Evolutionary conservation across 805 yeast species (phyloP), one percentile per base, ranked within the genome.

Genomic region (Komagataella kurtzmanii): DNA sequence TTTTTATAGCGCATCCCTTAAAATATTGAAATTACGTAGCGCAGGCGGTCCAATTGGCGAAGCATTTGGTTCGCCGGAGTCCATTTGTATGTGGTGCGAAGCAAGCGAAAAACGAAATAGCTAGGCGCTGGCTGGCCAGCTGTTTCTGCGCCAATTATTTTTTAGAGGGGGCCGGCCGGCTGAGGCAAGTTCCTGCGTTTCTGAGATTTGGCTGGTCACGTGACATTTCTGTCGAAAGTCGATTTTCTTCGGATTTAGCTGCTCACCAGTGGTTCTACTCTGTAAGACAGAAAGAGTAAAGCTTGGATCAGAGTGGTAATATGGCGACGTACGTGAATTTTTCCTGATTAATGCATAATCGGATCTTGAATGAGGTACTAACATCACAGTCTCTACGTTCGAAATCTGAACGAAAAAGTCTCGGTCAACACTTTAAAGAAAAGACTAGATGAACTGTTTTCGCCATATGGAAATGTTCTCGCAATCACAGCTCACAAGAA

Each of bases 341-440:
- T 21, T 21, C 23, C 6, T 21, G 23, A 3, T 21, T 21, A 21
- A 5, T 21, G 23, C 23, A 6, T 3, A 21, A 21, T 21, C 23
- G 23, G 23, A 30, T 14, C 2, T n/a, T 4, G 40, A 14, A 10
- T 30, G 40, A 10, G 10, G 40, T 30, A 30, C 40, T 30, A 30
- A 30, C 40, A 30, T 30, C 1, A 8, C 43, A 56, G 55, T 2
- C 63, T 83, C n/a, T 88, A 88, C 61, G 62, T 88, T 44, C 74
- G 85, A 57, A 86, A 86, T 58, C 65, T 88, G 54, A 83, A 86
- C 60, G 95, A 88, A 59, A 79, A 78, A 53, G 75, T 85, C 7
- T 75, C 82, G 3, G 58, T 76, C 6, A 72, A 73, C 47, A 74
- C 73, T 17, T 64, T 87, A 18, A 76, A 74, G 52, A 54, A 59